Evolutionary conservation across 352 stramenopile genomes (phyloP), one percentile per base, ranked within the genome.

Genomic region (Pythium rhizo-oryzae): DNA sequence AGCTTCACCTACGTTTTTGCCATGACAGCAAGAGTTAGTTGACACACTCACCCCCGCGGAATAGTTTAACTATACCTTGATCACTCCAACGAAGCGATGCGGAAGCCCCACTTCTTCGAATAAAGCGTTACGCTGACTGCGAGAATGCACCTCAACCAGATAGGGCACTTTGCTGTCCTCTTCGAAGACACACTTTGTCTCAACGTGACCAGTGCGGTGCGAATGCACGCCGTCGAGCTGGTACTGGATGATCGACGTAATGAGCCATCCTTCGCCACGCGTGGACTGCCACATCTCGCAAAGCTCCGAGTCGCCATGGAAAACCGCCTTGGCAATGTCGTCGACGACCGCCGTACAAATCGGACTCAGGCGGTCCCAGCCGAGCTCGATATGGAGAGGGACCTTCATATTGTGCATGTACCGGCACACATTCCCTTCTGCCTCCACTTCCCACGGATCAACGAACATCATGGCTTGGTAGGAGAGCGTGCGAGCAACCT

Each of bases 391-490:
- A 50, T 90, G 81, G 0, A 82, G 58, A 23, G 84, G 74, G 21
- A 70, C 55, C 18, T 76, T 54, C 44, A 62, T 64, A 49, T 74
- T 74, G 59, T 93, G 80, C 78, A 95, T 90, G 56, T 91, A 93
- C 3, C 65, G 71, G 11, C 74, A 72, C 15, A 84, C 72, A 66
- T 87, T 95, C 59, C 59, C 61, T 41, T 87, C 76, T 1, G 87
- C 87, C 43, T 95, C 87, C 53, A 92, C 78, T 75, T 95, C 85
- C 87, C 87, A 95, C 19, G 84, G 82, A 54, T 91, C 75, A 21
- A 95, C 87, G 71, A 95, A 93, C 81, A 92, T 90, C 70, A 95
- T 90, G 18, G 84, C 81, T 55, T 93, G 78, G 50, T 79, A 65
- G 1, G 50, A 23, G 13, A 72, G 50, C 24, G 50, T 28, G 19